Evolutionary conservation across 2,329 filamentous ascomycete species (phyloP).

Genomic region (Scedosporium minutisporum): DNA sequence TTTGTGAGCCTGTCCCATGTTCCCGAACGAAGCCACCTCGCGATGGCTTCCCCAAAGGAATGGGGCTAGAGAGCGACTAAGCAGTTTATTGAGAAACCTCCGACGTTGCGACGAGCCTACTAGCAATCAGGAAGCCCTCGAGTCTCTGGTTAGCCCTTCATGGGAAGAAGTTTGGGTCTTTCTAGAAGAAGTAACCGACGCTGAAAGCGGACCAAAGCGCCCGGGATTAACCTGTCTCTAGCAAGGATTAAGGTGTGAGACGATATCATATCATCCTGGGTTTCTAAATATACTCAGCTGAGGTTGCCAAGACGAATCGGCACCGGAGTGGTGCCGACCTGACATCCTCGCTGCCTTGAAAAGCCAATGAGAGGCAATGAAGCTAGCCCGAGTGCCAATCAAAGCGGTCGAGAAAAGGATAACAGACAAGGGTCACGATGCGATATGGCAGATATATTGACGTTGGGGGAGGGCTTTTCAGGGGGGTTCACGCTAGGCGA

Average conservation of each 20-base stretch:
- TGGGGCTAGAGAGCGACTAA: not conserved
- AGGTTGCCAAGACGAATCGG: not conserved
- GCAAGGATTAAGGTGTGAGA: not conserved
- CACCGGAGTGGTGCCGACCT: not conserved
- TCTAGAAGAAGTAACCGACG: not conserved
- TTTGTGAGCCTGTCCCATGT: not conserved
- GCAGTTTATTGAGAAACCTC: not conserved
- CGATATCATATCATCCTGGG: not conserved
- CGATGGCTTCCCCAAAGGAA: not conserved
- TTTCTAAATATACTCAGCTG: constrained; percentile 2
- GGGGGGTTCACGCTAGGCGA: not conserved
- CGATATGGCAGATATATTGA: not conserved
- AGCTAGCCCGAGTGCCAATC: not conserved
- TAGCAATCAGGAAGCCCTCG: too few relatives aligned
- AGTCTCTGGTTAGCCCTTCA: not conserved
- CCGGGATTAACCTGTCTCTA: not conserved
- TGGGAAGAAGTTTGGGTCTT: not conserved
- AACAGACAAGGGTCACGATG: not conserved
- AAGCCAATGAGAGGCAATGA: not conserved
- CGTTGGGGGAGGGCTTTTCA: not conserved
- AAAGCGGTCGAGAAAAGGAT: not conserved
- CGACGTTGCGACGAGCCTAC: too few relatives aligned
- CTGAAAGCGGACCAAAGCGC: not conserved
- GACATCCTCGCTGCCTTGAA: not conserved
- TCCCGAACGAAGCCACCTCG: not conserved